Base-by-base conservation (phyloP, 1,284 basidiomycete genomes). In the Fomitopsis betulina region DNA sequence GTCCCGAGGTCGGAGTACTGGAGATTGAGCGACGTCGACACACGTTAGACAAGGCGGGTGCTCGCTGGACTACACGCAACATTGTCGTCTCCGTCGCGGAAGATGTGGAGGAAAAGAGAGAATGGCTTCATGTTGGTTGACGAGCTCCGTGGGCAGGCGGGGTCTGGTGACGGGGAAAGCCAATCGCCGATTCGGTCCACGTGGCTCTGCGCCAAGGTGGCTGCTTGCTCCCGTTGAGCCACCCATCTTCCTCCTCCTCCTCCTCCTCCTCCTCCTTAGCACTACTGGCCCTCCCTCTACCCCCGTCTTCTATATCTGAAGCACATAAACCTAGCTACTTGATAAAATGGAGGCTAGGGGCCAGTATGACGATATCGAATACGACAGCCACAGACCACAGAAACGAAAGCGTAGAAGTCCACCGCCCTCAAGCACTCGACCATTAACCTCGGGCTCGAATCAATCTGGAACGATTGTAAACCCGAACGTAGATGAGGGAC, bases 321-420 rank as follows among this genome's bases (percentile, higher is more conserved):
- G 12, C 12, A 12, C n/a, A 15, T 1, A 3, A 15, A 5, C 30
- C 4, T 2, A 25, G 35, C 12, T 6, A 21, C 5, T 30, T 30
- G 25, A 27, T 13, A 0, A 27, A 6, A 68, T 67, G 62, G 68
- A 68, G 53, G 58, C 54, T 54, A 60, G 54, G 49, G 58, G 63
- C 12, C 61, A 63, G 32, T 63, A 61, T 43, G 62, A 69, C 15
- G 67, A 68, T 62, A 68, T 67, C 15, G 71, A 72, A 38, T 60
- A 60, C 49, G 70, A 72, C 54, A 54, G 53, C n/a, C 61, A 57
- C n/a, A 39, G 62, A 64, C 35, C 69, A 65, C 67, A 60, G 25
- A 74, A 74, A 58, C 71, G 73, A 55, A 66, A 68, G 3, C 72
- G 73, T 56, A 67, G 59, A 21, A 58, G 68, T 32, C 62, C 70